A percentile compares a stretch with the other conserved stretches of the same genome.
These are phyloP conservation scores for Microglena sp. DNA, from an alignment of 139 green algal genomes.

Conservation along the genomic window DNA sequence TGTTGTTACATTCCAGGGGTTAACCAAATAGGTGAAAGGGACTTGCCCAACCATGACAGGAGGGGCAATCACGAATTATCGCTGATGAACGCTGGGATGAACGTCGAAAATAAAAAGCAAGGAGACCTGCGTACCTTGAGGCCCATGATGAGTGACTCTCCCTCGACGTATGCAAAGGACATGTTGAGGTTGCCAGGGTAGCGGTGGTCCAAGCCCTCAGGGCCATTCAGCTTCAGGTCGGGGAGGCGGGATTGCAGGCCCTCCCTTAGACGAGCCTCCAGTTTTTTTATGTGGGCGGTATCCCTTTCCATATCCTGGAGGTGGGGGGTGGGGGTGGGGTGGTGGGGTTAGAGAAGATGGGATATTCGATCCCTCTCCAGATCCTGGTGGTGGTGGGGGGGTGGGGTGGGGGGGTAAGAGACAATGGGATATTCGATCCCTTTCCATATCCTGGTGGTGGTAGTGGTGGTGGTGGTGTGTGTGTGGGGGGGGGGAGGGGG, in stretches of 20 bases:
- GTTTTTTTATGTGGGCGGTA: slow-evolving; percentile 47
- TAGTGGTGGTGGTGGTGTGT: too few species aligned
- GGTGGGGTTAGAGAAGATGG: not conserved
- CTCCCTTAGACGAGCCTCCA: slow-evolving; percentile 68
- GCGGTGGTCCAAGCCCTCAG: slow-evolving; percentile 39
- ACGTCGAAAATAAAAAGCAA: too few species aligned
- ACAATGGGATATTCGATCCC: not conserved
- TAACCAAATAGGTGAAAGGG: too few species aligned
- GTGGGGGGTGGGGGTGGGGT: not conserved
- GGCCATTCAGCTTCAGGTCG: slow-evolving; percentile 74
- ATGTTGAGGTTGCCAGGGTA: slow-evolving; percentile 95
- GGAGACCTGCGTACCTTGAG: slow-evolving; percentile 83
- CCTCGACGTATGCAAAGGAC: slow-evolving; percentile 96
- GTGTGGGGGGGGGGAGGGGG: too few species aligned
- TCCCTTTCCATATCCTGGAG: slow-evolving; percentile 72
- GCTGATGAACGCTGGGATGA: too few species aligned
- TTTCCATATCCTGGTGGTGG: too few species aligned
- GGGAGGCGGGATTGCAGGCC: slow-evolving; percentile 63
- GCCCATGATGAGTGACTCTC: slow-evolving; percentile 94
- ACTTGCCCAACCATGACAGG: too few species aligned
- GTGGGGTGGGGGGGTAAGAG: not conserved
- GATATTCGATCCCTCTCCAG: not conserved
- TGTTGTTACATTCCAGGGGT: too few species aligned
- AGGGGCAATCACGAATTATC: too few species aligned
- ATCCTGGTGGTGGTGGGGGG: too few species aligned